Evolutionary conservation across 495 filamentous ascomycete species (phyloP).

Genomic region (Penicillium psychrofluorescens): DNA sequence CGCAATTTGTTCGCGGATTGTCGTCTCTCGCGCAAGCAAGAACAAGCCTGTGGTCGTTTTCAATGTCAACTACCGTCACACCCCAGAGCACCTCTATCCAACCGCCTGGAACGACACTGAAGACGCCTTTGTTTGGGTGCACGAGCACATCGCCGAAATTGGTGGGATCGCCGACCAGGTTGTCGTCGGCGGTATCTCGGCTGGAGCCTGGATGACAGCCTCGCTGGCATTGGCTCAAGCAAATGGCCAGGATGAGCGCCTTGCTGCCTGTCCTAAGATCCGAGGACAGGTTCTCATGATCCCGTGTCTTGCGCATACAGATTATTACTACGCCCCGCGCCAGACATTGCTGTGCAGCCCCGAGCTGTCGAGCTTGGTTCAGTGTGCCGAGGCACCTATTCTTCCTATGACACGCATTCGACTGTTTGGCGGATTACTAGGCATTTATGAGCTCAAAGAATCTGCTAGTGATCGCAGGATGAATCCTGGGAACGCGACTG

Average conservation of each 20-base stretch:
- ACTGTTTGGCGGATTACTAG: slow-evolving; percentile 26
- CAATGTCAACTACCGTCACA: slow-evolving; percentile 42
- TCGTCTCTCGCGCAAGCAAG: slow-evolving; percentile 15
- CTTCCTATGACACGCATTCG: slow-evolving; percentile 22
- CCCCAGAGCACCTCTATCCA: slow-evolving; percentile 34
- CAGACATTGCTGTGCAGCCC: slow-evolving; percentile 24
- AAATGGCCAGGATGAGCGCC: slow-evolving; percentile 10
- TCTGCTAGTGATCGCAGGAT: slow-evolving; percentile 20
- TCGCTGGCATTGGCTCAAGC: slow-evolving; percentile 26
- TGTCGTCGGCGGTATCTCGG: slow-evolving; percentile 40
- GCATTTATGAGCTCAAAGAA: slow-evolving; percentile 6
- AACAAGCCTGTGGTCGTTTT: slow-evolving; percentile 26
- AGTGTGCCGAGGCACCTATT: slow-evolving; percentile 33
- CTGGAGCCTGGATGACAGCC: slow-evolving; percentile 39
- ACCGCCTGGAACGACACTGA: slow-evolving; percentile 39
- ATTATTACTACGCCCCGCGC: slow-evolving; percentile 24
- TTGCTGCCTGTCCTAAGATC: slow-evolving; percentile 22
- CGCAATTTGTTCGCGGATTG: slow-evolving; percentile 33
- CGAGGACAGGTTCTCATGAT: slow-evolving; percentile 39
- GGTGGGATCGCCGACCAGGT: slow-evolving; percentile 28
- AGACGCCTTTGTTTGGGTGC: slow-evolving; percentile 41
- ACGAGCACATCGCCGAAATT: slow-evolving; percentile 22
- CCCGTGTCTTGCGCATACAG: slow-evolving; percentile 23
- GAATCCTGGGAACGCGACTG: slow-evolving; percentile 33
- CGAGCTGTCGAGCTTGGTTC: slow-evolving; percentile 28